phyloP scores from a whole-genome alignment of 768 basidiomycete species.

The Mycena galopus region DNA sequence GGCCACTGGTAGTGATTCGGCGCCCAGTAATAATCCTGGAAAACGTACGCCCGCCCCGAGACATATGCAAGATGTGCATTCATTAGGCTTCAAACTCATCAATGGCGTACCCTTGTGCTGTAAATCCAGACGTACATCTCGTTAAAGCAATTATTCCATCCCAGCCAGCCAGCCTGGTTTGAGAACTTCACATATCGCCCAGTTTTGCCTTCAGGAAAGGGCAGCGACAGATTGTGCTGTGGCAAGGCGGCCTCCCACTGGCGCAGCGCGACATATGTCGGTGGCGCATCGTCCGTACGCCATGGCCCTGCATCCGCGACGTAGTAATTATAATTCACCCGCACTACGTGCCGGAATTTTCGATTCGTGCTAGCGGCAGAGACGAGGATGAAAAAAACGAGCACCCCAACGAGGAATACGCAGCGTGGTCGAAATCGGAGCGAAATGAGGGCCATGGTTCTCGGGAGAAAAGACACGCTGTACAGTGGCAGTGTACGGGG shows the following conservation, averaged over 20 bases:
- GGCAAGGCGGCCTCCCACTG: constrained; percentile 57
- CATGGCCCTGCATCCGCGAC: not conserved
- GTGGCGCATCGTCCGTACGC: constrained; percentile 41
- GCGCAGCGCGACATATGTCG: constrained; percentile 50
- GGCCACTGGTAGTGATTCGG: constrained; percentile 59
- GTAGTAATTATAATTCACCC: not conserved
- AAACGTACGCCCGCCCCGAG: not conserved
- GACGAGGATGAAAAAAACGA: not conserved
- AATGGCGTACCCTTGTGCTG: not conserved
- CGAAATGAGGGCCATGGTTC: not conserved
- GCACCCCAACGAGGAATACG: not conserved
- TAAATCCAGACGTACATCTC: constrained; percentile 50
- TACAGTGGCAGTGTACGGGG: too few relatives aligned
- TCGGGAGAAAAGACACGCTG: not conserved
- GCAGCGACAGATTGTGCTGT: constrained; percentile 60
- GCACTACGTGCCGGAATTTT: not conserved
- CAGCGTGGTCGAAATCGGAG: not conserved
- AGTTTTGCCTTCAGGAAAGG: constrained; percentile 57
- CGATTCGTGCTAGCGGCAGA: not conserved
- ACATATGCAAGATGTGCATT: constrained; percentile 32
- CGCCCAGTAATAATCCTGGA: constrained; percentile 56
- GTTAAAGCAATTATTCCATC: constrained; percentile 66
- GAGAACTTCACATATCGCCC: constrained; percentile 59
- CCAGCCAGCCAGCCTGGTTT: constrained; percentile 53
- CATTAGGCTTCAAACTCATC: constrained; percentile 35